A percentile compares a stretch with the other conserved stretches of the same genome.
Evolutionary conservation across 495 filamentous ascomycete genomes (phyloP).

Genomic region (Immersiella caudata): DNA sequence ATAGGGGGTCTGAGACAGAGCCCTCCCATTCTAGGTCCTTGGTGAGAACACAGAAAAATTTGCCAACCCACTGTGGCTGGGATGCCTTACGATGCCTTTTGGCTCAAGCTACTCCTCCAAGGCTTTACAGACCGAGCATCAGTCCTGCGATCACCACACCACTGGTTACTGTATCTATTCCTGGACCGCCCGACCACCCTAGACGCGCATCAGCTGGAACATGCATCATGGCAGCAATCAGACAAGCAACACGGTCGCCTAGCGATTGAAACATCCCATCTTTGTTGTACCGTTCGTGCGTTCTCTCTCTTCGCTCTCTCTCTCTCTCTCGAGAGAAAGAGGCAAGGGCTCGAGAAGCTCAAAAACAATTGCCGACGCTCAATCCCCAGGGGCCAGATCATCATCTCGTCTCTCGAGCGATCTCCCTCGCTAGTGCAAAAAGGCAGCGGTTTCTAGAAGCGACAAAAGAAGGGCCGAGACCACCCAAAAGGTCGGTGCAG

Average conservation of each 20-base stretch:
- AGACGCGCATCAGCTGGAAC: conserved; percentile 3
- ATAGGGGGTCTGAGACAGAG: background rate
- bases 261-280: conserved; percentile 3
- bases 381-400: background rate
- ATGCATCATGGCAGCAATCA: conserved; percentile 7
- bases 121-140: background rate
- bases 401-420: background rate
- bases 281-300: background rate
- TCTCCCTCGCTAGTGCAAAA: background rate
- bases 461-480: background rate
- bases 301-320: background rate
- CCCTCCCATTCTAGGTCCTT: too few species aligned
- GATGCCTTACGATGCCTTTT: background rate
- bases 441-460: background rate
- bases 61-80: background rate
- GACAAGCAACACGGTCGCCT: background rate
- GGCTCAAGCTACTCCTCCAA: background rate
- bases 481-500: background rate
- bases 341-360: background rate
- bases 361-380: background rate
- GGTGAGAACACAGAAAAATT: background rate
- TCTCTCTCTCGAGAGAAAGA: background rate
- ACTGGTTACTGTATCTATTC: background rate
- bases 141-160: background rate
- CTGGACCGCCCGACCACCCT: background rate